phyloP scores from a whole-genome alignment of 2,329 filamentous ascomycete genomes.

The Penicillium sp. region DNA sequence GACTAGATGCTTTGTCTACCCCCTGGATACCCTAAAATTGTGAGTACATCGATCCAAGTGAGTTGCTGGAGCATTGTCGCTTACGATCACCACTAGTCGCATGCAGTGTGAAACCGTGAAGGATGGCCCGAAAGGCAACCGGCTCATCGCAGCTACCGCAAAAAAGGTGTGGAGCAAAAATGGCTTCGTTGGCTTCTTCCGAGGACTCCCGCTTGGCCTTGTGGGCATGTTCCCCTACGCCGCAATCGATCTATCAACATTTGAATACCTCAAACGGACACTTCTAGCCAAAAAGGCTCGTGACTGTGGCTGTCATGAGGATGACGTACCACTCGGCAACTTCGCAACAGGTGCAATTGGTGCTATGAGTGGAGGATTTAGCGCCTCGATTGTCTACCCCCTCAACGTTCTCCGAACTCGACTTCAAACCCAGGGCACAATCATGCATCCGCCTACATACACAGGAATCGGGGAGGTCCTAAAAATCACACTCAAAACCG shows the following conservation, averaged over 20 bases:
- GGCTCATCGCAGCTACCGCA: conserved; percentile 71
- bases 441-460: conserved; percentile 83
- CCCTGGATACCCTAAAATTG: conserved; percentile 63
- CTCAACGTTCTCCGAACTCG: conserved; percentile 86
- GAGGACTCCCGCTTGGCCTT: conserved; percentile 85
- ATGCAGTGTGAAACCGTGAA: conserved; percentile 92
- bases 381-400: conserved; percentile 88
- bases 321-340: conserved; percentile 71
- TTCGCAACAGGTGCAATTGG: conserved; percentile 81
- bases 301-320: conserved; percentile 62
- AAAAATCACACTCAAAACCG: conserved; percentile 67
- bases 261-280: conserved; percentile 77
- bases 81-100: conserved; percentile 42
- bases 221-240: conserved; percentile 97
- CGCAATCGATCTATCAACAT: conserved; percentile 90
- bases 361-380: conserved; percentile 80
- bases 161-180: conserved; percentile 75
- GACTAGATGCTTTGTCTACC: conserved; percentile 76
- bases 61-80: neutral
- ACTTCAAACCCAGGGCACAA: conserved; percentile 86
- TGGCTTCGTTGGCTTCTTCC: conserved; percentile 70
- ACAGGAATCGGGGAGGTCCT: conserved; percentile 85
- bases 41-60: conserved; percentile 29
- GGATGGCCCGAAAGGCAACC: conserved; percentile 73
- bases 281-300: conserved; percentile 64